Percentiles rank a stretch among this genome's conserved stretches.
These are phyloP conservation scores for Rhizoclosmatium sp. DNA, from an alignment of 192 early-diverging fungal genomes.

Conservation along the genomic window DNA sequence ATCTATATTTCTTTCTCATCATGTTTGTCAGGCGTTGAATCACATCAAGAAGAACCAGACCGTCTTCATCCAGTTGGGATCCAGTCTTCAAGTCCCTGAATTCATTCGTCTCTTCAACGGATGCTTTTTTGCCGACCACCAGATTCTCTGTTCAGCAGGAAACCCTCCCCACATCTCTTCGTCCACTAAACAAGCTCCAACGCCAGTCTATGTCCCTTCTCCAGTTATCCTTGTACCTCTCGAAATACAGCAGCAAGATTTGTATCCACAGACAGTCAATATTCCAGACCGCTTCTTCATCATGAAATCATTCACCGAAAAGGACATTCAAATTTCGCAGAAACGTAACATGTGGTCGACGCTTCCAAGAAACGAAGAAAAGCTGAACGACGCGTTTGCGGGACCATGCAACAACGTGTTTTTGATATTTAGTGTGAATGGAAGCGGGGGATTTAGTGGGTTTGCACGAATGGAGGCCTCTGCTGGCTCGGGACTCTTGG, in stretches of 20 bases:
- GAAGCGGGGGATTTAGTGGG: slow-evolving; percentile 11
- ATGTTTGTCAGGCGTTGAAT: slow-evolving; percentile 17
- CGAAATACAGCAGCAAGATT: neutral
- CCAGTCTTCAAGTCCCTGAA: neutral
- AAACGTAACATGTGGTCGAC: neutral
- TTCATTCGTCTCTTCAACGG: slow-evolving; percentile 26
- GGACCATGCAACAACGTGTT: neutral
- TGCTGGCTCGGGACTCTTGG: neutral
- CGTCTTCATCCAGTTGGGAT: slow-evolving; percentile 6
- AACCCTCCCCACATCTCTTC: slow-evolving; percentile 1
- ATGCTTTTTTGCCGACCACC: neutral
- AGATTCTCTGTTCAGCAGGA: neutral
- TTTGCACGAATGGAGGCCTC: slow-evolving; percentile 9
- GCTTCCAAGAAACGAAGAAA: neutral
- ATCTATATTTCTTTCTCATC: neutral
- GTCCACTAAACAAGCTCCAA: neutral
- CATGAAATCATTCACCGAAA: slow-evolving; percentile 3
- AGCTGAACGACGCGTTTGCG: slow-evolving; percentile 2
- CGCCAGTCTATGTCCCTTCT: neutral
- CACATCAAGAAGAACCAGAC: slow-evolving; percentile 9
- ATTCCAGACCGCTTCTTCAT: slow-evolving; percentile 15
- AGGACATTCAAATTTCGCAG: slow-evolving; percentile 2
- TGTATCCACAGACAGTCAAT: neutral
- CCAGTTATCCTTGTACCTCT: neutral
- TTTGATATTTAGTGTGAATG: slow-evolving; percentile 20